These are phyloP conservation scores for Chaetoceros tenuissimus DNA, from an alignment of 108 stramenopile genomes.

Conservation along the genomic window DNA sequence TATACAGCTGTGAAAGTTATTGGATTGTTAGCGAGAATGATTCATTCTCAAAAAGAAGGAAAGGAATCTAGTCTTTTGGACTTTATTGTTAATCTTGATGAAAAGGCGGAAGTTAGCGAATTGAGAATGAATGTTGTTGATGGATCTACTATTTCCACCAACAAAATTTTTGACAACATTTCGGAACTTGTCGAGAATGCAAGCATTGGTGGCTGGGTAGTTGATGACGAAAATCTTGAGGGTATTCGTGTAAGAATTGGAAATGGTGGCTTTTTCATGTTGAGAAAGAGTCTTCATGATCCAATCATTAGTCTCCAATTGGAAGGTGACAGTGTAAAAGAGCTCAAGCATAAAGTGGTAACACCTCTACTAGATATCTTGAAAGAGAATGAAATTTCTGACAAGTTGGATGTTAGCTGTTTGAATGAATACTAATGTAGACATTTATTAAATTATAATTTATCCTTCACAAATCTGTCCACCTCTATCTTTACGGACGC, in stretches of 20 bases:
- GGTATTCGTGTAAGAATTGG: constrained; percentile 58
- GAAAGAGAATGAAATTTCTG: not conserved
- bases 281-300: constrained; percentile 78
- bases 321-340: constrained; percentile 42
- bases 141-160: constrained; percentile 50
- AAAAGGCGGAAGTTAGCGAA: constrained; percentile 55
- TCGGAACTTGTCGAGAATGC: constrained; percentile 24
- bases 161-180: constrained; percentile 34
- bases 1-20: constrained; percentile 79
- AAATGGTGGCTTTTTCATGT: constrained; percentile 69
- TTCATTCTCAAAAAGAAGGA: constrained; percentile 11
- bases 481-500: constrained; percentile 18
- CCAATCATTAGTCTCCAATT: constrained; percentile 74
- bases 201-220: constrained; percentile 35
- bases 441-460: not conserved
- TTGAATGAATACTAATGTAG: not conserved
- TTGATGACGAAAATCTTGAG: constrained; percentile 71
- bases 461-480: constrained; percentile 6
- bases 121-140: constrained; percentile 47
- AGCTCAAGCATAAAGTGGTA: constrained; percentile 28
- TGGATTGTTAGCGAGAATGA: constrained; percentile 31
- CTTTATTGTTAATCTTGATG: constrained; percentile 49
- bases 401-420: not conserved
- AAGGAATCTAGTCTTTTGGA: constrained; percentile 31
- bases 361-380: constrained; percentile 34